phyloP scores from a whole-genome alignment of 2,329 filamentous ascomycete genomes.

The Xylaria sp. region DNA sequence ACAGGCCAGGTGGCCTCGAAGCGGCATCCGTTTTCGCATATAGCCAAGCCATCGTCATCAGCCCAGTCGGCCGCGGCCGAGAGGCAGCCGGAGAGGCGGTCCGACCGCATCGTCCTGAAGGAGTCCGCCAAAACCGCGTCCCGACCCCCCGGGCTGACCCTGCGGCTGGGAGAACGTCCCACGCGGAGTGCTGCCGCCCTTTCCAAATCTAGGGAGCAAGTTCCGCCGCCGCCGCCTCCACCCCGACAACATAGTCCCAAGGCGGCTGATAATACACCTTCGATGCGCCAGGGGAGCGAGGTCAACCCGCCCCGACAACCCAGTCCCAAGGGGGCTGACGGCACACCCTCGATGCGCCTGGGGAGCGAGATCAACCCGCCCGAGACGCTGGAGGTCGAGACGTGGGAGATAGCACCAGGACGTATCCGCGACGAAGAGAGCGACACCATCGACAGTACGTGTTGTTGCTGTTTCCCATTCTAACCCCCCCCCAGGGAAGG shows the following conservation, averaged over 20 bases:
- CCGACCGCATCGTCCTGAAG: constrained; percentile 8
- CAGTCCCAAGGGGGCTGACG: constrained; percentile 18
- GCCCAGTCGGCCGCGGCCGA: not conserved
- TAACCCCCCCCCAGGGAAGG: not conserved
- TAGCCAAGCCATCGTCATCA: not conserved
- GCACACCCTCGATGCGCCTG: not conserved
- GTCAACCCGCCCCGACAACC: constrained; percentile 17
- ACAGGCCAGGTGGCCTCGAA: not conserved
- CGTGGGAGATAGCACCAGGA: constrained; percentile 51
- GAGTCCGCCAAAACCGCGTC: not conserved
- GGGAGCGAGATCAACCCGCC: constrained; percentile 3
- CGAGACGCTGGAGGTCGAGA: constrained; percentile 41
- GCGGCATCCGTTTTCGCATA: no score
- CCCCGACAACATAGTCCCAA: no score
- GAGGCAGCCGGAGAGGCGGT: constrained; percentile 9
- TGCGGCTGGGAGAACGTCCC: not conserved
- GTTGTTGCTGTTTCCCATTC: not conserved
- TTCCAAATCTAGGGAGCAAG: not conserved
- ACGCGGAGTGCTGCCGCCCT: not conserved
- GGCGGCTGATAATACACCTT: no score
- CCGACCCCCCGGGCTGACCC: no score
- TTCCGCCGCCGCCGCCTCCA: no score
- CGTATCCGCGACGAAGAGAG: constrained; percentile 37
- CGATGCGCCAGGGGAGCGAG: not conserved
- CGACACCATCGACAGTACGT: constrained; percentile 41